Percentiles rank a stretch among this genome's conserved stretches.
These are phyloP conservation scores for Terana coerulea DNA, from an alignment of 768 basidiomycete genomes.

Conservation along the genomic window DNA sequence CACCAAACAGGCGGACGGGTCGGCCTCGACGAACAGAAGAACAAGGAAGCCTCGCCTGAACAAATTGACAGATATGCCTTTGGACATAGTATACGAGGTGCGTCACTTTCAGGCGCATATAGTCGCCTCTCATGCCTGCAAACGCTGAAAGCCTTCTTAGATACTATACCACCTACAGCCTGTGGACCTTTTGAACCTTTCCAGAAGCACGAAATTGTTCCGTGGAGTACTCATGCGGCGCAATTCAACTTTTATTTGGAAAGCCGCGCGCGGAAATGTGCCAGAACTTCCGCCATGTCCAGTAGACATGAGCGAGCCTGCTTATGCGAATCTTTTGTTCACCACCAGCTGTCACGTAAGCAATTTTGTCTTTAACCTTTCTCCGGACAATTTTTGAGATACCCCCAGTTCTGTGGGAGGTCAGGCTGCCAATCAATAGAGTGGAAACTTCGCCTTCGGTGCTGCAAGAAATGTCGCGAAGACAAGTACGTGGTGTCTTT, in stretches of 20 bases:
- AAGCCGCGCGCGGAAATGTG: background rate
- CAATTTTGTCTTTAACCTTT: background rate
- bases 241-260: background rate
- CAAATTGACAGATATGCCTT: too few relatives aligned
- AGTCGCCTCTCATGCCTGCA: background rate
- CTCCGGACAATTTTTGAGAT: background rate
- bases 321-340: conserved; percentile 11
- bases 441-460: background rate
- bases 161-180: conserved; percentile 21
- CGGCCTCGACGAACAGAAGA: too few relatives aligned
- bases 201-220: conserved; percentile 25
- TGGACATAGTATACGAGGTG: background rate
- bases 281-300: conserved; percentile 6
- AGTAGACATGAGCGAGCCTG: conserved; percentile 6
- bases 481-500: background rate
- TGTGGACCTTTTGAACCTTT: conserved; percentile 27
- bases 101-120: background rate
- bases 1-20: too few relatives aligned
- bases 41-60: too few relatives aligned
- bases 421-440: background rate
- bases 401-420: background rate
- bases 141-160: background rate
- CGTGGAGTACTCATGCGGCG: conserved; percentile 22
- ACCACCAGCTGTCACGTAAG: conserved; percentile 9
- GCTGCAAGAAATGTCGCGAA: conserved; percentile 6